phyloP scores from a whole-genome alignment of 2,329 filamentous ascomycete species.

The Metarhizium album region DNA sequence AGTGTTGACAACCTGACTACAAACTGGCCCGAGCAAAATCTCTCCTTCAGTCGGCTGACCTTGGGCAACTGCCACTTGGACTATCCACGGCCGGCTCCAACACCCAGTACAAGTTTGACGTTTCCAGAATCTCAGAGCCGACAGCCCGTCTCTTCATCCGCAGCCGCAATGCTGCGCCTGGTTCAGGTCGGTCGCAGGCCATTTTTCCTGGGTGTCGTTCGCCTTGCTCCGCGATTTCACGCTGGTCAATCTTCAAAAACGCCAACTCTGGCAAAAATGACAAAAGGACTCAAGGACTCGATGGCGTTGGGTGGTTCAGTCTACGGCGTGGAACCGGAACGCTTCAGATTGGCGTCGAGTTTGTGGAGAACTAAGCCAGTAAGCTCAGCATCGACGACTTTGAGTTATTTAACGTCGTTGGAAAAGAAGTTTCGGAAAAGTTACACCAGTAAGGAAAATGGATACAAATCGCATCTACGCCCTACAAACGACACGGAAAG shows the following conservation, averaged over 20 bases:
- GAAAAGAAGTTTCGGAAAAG: slow-evolving; percentile 98
- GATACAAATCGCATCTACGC: slow-evolving; percentile 97
- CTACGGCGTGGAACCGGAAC: slow-evolving; percentile 82
- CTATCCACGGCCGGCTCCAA: slow-evolving; percentile 94
- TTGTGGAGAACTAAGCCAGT: slow-evolving; percentile 81
- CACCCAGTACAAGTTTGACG: slow-evolving; percentile 99
- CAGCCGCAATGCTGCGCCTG: slow-evolving; percentile 78
- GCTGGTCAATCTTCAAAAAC: slow-evolving; percentile 18
- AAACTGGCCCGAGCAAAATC: too few species aligned
- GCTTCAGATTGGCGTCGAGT: slow-evolving; percentile 86
- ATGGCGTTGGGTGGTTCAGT: slow-evolving; percentile 79
- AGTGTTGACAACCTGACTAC: too few species aligned
- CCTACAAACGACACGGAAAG: slow-evolving; percentile 98
- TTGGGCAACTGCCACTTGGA: too few species aligned
- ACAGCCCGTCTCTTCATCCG: slow-evolving; percentile 88
- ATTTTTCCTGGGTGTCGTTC: slow-evolving; percentile 85
- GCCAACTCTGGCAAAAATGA: slow-evolving; percentile 39
- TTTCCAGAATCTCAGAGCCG: slow-evolving; percentile 85
- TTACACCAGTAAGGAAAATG: slow-evolving; percentile 98
- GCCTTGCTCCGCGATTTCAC: slow-evolving; percentile 87
- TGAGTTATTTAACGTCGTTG: slow-evolving; percentile 92
- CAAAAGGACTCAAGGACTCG: slow-evolving; percentile 47
- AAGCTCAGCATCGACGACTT: slow-evolving; percentile 95
- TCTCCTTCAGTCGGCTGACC: too few species aligned
- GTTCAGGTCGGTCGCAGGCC: slow-evolving; percentile 82